These are phyloP conservation scores for Geosmithia flava DNA, from an alignment of 2,329 filamentous ascomycete species.

Conservation along the genomic window DNA sequence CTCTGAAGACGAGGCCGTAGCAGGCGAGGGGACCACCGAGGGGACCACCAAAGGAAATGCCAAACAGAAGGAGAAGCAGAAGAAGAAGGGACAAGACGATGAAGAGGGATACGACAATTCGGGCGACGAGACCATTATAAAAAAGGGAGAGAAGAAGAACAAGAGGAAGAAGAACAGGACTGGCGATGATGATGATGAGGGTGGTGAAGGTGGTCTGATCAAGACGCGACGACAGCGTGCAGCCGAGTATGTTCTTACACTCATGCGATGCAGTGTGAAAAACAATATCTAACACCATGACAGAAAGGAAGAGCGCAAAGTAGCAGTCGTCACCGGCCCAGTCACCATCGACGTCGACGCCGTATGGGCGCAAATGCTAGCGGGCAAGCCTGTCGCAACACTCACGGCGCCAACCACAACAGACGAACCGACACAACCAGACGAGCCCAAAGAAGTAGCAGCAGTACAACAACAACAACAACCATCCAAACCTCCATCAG, in stretches of 20 bases:
- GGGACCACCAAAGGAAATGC: too few relatives aligned
- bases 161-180: slow-evolving; percentile 20
- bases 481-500: slow-evolving; percentile 12
- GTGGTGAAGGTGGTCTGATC: slow-evolving; percentile 49
- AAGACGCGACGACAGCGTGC: slow-evolving; percentile 63
- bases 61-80: slow-evolving; percentile 4
- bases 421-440: too few relatives aligned
- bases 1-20: slow-evolving; percentile 24
- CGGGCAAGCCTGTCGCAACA: slow-evolving; percentile 14
- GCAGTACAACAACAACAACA: not conserved
- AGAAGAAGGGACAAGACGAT: slow-evolving; percentile 8
- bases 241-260: slow-evolving; percentile 35
- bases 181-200: slow-evolving; percentile 35
- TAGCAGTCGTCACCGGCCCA: slow-evolving; percentile 37
- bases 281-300: not conserved
- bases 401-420: not conserved
- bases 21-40: slow-evolving; percentile 8
- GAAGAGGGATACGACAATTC: slow-evolving; percentile 51
- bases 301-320: slow-evolving; percentile 45
- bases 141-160: slow-evolving; percentile 44
- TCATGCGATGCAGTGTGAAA: too few relatives aligned
- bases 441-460: not conserved
- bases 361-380: slow-evolving; percentile 55
- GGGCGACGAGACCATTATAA: slow-evolving; percentile 60
- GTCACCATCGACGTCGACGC: slow-evolving; percentile 62